Evolutionary conservation across 1,139 yeast species (phyloP), one percentile per base, ranked within the genome.

Genomic region (Sugiyamaella grinbergsii): DNA sequence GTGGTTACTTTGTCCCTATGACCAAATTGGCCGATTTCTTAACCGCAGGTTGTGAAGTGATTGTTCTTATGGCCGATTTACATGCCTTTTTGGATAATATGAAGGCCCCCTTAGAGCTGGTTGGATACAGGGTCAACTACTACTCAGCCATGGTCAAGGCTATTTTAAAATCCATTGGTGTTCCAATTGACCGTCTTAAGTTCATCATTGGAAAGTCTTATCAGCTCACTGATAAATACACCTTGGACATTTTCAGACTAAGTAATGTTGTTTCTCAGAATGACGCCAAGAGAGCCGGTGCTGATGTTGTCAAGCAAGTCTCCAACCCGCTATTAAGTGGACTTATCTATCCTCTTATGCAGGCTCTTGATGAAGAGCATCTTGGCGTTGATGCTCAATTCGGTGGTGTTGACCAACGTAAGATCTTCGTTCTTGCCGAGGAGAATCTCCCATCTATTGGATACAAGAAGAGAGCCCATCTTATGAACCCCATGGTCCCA

Each of bases 401-500:
- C 65, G 99, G 99, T 58, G 99, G 99, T 69, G 95, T 93, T 50
- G 99, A 94, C 70, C 99, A 94, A 75, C 83, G 99, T 72, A 94
- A 94, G 75, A 94, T 94, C 65, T 94, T 94, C 63, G 97, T 91
- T 36, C 79, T 94, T 54, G 98, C 98, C 5, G 98, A 94, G 71
- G 98, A 94, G 73, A 85, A 87, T 72, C 80, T 94, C 66, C 93
- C 83, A 46, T 68, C 82, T 47, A 66, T 94, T 53, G 97, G 98
- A 34, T 93, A 91, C 83, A 88, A 87, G 73, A 94, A 94, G 78
- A 83, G 99, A 67, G 98, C 95, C 28, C 99, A 94, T 73, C 78
- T 94, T 68, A 94, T 94, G 99, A 94, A 93, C 74, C 91, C 89
- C 50, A 93, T 94, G 98, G 96, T 94, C 40, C 98, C 98, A 43